Evolutionary conservation across 2,329 filamentous ascomycete genomes (phyloP), one percentile per base, ranked within the genome.

Genomic region (Epicoccum sorghinum): DNA sequence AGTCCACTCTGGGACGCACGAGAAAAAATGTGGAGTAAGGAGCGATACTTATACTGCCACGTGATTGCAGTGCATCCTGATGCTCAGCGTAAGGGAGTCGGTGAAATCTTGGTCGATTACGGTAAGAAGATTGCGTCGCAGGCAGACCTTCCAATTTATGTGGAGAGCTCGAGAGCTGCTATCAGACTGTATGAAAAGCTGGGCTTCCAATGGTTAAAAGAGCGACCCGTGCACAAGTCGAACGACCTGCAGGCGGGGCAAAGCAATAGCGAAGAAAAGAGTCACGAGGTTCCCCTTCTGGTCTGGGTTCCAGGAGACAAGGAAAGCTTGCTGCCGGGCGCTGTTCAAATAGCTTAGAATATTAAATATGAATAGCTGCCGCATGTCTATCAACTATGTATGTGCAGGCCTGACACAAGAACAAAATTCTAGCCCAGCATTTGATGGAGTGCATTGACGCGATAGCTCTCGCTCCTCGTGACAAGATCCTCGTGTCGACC

Each of bases 401-500:
- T 18, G 52, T 42, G 42, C 22, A 41, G 9, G 1, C 22, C 22
- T 42, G n/a, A 5, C 10, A 42, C 12, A 18, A 36, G 9, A 37
- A 10, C 23, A n/a, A 33, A 18, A 12, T 6, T 30, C 61, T 53
- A 73, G 14, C 71, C 75, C 45, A 80, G 47, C 61, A 78, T 79
- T 60, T 82, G 80, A 58, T 80, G 78, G 43, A 81, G 69, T 18
- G 78, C 80, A 66, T 80, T 83, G 9, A 75, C 74, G 25, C 79
- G 75, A 61, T 83, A 83, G 47, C 73, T 79, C 62, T 81, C 79
- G 53, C 75, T 79, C 29, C 79, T 72, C 55, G 78, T 71, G 27
- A 82, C 69, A 50, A 83, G 62, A 52, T 83, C 79, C 14, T 75
- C 70, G 66, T 83, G 81, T 27, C 75, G 76, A 4, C 81, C 81